Base-by-base conservation (phyloP, 495 filamentous ascomycete genomes). In the Annulohypoxylon bovei region DNA sequence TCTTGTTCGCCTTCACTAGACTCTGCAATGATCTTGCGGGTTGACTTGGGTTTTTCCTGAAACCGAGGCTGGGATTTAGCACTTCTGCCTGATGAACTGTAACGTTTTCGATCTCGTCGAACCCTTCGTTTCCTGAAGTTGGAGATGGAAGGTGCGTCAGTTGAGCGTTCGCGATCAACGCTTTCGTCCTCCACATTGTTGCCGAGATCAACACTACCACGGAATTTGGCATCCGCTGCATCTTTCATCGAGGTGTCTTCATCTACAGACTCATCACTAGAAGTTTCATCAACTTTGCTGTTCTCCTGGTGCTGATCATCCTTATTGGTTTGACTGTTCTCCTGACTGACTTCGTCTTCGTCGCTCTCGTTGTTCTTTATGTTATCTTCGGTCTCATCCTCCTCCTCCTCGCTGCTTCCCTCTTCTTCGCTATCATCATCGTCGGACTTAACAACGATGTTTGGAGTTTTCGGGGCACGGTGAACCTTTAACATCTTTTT, bases 291-390 rank as follows among this genome's bases (percentile, higher is more conserved):
- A 33, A 11, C 32, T 27, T 62, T 40, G 5, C 18, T 53, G 5
- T 30, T 25, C 8, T 56, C 46, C 16, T 70, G 16, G 20, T 14
- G 27, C 8, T 54, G 37, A 6, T 65, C 52, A n/a, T 35, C 54
- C 11, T 33, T 37, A 8, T 52, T 47, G 25, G 25, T 25, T 11
- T 35, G 30, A 4, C 32, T 20, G n/a, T 32, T 25, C 9, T 66
- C 63, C 4, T 75, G 64, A 16, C 22, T 28, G 12, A 57, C 47
- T 32, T 58, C 16, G 54, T 50, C 9, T 53, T 40, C 50, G 3
- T 71, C 69, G 30, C 9, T 50, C 30, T 70, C 70, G 1, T 77
- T 74, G 33, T 68, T 66, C 3, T 72, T 68, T 28, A 58, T 65
- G 12, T 58, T 46, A 14, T 71, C 65, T 14, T 62, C 67, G n/a